Conservation (phyloP, 2,329 filamentous ascomycete genomes). For the Diplodia intermedia region DNA sequence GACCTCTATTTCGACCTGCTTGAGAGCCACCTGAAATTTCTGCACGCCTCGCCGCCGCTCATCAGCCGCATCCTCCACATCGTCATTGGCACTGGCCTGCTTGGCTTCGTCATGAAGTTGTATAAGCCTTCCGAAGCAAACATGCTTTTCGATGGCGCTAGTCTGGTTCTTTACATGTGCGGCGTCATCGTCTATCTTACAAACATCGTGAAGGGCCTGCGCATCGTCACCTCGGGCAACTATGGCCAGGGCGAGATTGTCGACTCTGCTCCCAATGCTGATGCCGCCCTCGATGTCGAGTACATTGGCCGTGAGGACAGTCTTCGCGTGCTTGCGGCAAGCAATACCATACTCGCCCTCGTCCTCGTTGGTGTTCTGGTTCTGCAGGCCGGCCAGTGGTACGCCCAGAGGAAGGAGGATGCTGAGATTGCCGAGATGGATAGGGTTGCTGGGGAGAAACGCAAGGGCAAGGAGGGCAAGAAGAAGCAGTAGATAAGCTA, state of each 20-base stretch:
- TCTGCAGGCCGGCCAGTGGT: slow-evolving; percentile 97
- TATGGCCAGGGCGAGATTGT: slow-evolving; percentile 59
- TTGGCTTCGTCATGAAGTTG: slow-evolving; percentile 88
- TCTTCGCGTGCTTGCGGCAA: slow-evolving; percentile 87
- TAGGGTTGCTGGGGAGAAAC: slow-evolving; percentile 59
- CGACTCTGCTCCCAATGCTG: slow-evolving; percentile 43
- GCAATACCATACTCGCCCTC: slow-evolving; percentile 93
- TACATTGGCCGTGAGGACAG: slow-evolving; percentile 85
- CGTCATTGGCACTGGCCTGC: slow-evolving; percentile 83
- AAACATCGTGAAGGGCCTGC: slow-evolving; percentile 94
- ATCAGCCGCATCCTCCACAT: slow-evolving; percentile 95
- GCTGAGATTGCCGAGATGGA: slow-evolving; percentile 76
- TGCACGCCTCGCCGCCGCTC: slow-evolving; percentile 88
- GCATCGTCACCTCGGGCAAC: slow-evolving; percentile 76
- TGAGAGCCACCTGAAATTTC: slow-evolving; percentile 86
- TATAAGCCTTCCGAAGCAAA: slow-evolving; percentile 94
- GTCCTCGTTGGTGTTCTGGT: slow-evolving; percentile 91
- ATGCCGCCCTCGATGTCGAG: slow-evolving; percentile 56
- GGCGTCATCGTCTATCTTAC: slow-evolving; percentile 92
- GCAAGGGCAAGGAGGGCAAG: slow-evolving; percentile 48
- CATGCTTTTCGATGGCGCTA: slow-evolving; percentile 87
- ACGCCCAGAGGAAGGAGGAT: slow-evolving; percentile 90
- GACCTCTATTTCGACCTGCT: slow-evolving; percentile 80
- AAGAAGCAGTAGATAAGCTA: slow-evolving; percentile 34
- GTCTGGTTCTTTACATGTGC: slow-evolving; percentile 76